A percentile compares a stretch with the other conserved stretches of the same genome.
phyloP scores from a whole-genome alignment of 2,329 filamentous ascomycete species.

The Colletotrichum graminicola region DNA sequence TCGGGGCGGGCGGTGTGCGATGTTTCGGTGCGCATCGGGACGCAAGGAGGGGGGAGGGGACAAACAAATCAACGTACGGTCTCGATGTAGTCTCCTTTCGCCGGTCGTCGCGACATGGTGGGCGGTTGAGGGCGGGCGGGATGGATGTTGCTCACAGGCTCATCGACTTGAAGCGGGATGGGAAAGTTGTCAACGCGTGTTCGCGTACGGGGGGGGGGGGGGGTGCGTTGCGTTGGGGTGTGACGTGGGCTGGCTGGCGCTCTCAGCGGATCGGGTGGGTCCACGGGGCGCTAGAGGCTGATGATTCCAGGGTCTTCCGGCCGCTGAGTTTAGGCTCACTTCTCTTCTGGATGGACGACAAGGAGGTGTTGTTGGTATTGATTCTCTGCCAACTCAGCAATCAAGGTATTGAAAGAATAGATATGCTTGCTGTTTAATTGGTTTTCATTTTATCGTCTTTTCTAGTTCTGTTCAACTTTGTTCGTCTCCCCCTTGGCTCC shows the following conservation, averaged over 20 bases:
- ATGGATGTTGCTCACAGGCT: neutral
- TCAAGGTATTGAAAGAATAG: too few species aligned
- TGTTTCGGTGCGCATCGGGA: neutral
- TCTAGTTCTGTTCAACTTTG: too few species aligned
- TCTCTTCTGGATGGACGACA: neutral
- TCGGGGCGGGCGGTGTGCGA: neutral
- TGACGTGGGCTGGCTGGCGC: constrained; percentile 23
- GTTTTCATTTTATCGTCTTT: too few species aligned
- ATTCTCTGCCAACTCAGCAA: too few species aligned
- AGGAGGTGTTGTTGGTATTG: too few species aligned
- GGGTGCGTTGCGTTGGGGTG: constrained; percentile 6
- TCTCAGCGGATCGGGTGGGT: constrained; percentile 12
- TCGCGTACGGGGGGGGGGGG: neutral
- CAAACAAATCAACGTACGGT: constrained; percentile 70
- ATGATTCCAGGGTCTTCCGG: neutral
- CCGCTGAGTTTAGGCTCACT: neutral
- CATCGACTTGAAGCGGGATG: neutral
- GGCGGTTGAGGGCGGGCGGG: constrained; percentile 2
- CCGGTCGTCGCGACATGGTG: constrained; percentile 80
- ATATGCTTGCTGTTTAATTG: too few species aligned
- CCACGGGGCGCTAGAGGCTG: neutral
- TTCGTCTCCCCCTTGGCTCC: too few species aligned
- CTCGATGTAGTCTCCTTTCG: constrained; percentile 95
- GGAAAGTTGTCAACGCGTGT: neutral
- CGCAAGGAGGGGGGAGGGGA: neutral